phyloP scores from a whole-genome alignment of 1,139 yeast genomes.

The Sugiyamaella grinbergsii region DNA sequence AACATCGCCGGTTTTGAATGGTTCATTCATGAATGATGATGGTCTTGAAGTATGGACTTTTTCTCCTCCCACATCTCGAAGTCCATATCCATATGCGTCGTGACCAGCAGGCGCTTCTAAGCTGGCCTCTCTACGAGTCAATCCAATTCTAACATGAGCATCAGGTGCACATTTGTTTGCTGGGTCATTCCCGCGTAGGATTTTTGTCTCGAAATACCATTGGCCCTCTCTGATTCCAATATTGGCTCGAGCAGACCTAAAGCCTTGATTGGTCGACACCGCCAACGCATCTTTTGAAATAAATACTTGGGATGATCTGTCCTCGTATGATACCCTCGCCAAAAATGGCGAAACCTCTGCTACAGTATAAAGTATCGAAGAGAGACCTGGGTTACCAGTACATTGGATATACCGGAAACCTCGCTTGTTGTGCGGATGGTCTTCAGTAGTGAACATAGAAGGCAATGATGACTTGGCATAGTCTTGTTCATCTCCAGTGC shows the following conservation, averaged over 20 bases:
- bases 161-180: constrained; percentile 10
- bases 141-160: constrained; percentile 76
- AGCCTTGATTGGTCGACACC: constrained; percentile 66
- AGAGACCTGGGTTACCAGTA: constrained; percentile 65
- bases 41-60: constrained; percentile 76
- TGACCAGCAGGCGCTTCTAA: constrained; percentile 95
- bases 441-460: constrained; percentile 59
- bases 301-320: constrained; percentile 63
- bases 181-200: constrained; percentile 48
- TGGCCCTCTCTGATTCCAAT: constrained; percentile 76
- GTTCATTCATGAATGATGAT: constrained; percentile 52
- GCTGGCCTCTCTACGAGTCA: constrained; percentile 82
- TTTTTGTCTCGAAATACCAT: constrained; percentile 75
- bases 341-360: constrained; percentile 71
- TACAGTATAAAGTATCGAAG: constrained; percentile 65
- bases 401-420: constrained; percentile 85
- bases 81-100: constrained; percentile 91
- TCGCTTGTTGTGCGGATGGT: constrained; percentile 74
- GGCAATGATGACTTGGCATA: neutral
- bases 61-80: constrained; percentile 81
- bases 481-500: neutral
- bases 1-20: constrained; percentile 74
- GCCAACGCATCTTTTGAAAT: constrained; percentile 48
- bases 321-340: constrained; percentile 69
- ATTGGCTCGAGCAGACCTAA: constrained; percentile 79